A percentile compares a stretch with the other conserved stretches of the same genome.
phyloP scores from a whole-genome alignment of 345 rosid species.

The Lepidium didymum region DNA sequence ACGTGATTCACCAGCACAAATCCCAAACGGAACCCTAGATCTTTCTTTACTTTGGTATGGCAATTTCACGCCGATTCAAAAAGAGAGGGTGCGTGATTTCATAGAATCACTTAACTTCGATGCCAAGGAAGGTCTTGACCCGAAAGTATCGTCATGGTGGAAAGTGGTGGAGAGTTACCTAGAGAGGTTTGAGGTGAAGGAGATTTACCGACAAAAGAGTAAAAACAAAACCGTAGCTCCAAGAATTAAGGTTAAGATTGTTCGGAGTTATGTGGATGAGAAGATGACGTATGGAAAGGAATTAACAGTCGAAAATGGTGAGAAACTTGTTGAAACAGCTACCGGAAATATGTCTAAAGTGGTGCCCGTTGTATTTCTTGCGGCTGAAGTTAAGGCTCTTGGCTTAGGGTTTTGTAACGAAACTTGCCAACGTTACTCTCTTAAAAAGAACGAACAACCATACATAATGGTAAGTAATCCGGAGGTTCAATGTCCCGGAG shows the following conservation, averaged over 20 bases:
- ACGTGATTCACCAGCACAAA: background rate
- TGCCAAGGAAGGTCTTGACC: constrained; percentile 16
- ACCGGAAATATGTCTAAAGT: constrained; percentile 24
- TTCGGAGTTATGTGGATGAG: constrained; percentile 27
- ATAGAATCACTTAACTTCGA: constrained; percentile 32
- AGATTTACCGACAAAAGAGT: constrained; percentile 14
- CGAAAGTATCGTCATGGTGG: constrained; percentile 39
- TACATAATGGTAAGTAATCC: constrained; percentile 60
- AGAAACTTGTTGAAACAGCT: constrained; percentile 26
- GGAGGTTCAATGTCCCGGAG: constrained; percentile 52
- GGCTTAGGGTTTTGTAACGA: constrained; percentile 41
- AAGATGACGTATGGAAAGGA: constrained; percentile 38
- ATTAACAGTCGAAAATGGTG: constrained; percentile 25
- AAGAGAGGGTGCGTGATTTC: constrained; percentile 29
- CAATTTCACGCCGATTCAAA: constrained; percentile 18
- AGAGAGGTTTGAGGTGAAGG: background rate
- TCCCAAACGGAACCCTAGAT: constrained; percentile 28
- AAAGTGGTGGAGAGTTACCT: constrained; percentile 45
- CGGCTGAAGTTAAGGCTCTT: constrained; percentile 33
- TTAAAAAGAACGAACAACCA: constrained; percentile 19
- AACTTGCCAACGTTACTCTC: constrained; percentile 40
- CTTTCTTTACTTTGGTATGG: constrained; percentile 44
- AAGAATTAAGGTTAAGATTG: constrained; percentile 32
- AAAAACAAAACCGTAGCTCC: constrained; percentile 10
- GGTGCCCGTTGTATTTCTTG: constrained; percentile 41